Evolutionary conservation across 495 filamentous ascomycete species (phyloP).

Genomic region (Tuber microsphaerosporum): DNA sequence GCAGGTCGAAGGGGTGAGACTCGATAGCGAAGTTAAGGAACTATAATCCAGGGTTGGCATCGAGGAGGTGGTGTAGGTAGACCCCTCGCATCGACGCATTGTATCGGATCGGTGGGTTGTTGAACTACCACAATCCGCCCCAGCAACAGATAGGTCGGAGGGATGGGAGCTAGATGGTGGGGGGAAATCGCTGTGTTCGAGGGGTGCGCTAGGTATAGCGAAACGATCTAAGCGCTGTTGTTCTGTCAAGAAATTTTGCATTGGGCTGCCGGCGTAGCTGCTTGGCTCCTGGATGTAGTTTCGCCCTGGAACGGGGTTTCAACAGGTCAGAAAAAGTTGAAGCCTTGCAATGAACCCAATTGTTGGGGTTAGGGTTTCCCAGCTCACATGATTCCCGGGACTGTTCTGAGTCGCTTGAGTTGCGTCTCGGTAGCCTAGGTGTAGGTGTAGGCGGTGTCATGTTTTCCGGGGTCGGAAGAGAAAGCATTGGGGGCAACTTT

Average conservation of each 20-base stretch:
- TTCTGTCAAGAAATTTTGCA: neutral
- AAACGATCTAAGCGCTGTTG: neutral
- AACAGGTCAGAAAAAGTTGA: neutral
- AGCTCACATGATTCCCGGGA: neutral
- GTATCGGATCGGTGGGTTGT: neutral
- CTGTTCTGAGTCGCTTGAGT: neutral
- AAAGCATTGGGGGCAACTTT: neutral
- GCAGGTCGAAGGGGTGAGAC: neutral
- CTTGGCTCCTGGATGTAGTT: neutral
- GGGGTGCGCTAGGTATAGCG: neutral
- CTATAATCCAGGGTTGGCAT: constrained; percentile 4
- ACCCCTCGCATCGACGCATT: neutral
- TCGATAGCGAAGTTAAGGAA: constrained; percentile 9
- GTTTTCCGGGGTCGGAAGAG: neutral
- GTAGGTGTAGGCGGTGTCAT: neutral
- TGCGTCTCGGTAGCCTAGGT: neutral
- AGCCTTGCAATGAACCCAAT: neutral
- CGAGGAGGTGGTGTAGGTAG: constrained; percentile 11
- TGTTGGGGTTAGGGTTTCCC: neutral
- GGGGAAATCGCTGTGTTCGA: neutral
- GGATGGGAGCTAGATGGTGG: neutral
- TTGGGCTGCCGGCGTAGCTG: neutral
- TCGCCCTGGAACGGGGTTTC: neutral
- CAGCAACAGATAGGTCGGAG: neutral
- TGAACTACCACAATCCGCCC: neutral